phyloP scores from a whole-genome alignment of 176 grass and related monocot genomes.

The Pharus latifolius region DNA sequence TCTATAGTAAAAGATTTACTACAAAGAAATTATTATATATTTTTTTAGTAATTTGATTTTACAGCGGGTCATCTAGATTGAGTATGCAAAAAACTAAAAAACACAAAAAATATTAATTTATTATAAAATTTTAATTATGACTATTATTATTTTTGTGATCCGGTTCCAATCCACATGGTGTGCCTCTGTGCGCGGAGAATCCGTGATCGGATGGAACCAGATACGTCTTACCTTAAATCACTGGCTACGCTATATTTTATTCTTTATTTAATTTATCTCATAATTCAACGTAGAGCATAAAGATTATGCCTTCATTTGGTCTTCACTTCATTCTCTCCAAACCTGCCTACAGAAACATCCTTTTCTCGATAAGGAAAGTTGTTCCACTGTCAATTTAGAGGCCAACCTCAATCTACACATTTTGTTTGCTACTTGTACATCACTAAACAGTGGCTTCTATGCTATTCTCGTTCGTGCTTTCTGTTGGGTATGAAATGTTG shows the following conservation, averaged over 20 bases:
- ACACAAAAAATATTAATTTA: too few relatives aligned
- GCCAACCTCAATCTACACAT: not conserved
- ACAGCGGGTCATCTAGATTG: too few relatives aligned
- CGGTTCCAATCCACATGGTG: not conserved
- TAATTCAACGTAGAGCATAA: not conserved
- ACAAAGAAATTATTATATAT: too few relatives aligned
- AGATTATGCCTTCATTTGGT: not conserved
- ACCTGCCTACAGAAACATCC: slow-evolving; percentile 14
- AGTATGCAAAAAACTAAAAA: too few relatives aligned
- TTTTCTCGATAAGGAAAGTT: slow-evolving; percentile 17
- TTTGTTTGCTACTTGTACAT: slow-evolving; percentile 19
- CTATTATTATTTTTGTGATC: too few relatives aligned
- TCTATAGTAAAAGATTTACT: too few relatives aligned
- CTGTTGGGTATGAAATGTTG: not conserved
- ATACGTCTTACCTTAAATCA: not conserved
- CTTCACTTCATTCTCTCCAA: not conserved
- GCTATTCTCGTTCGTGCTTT: not conserved
- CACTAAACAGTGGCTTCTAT: not conserved
- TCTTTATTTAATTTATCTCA: not conserved
- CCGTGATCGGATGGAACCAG: not conserved
- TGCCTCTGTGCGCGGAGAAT: not conserved
- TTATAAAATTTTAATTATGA: too few relatives aligned
- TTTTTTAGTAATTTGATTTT: too few relatives aligned
- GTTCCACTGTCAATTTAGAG: not conserved
- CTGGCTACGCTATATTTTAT: too few relatives aligned